A percentile compares a stretch with the other conserved stretches of the same genome.
phyloP scores from a whole-genome alignment of 805 yeast genomes.

The Yamadazyma takamatsuzukensis region DNA sequence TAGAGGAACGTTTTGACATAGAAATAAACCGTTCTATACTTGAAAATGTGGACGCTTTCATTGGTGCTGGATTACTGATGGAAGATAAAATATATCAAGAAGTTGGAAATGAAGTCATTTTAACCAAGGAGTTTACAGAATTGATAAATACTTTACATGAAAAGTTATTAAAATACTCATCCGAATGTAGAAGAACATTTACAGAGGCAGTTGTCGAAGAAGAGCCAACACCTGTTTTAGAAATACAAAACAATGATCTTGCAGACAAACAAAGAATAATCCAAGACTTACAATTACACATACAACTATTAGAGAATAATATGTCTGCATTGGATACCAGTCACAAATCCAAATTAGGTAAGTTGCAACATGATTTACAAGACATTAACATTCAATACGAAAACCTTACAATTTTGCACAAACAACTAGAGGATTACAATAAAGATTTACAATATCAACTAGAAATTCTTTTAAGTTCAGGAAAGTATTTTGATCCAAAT shows the following conservation, averaged over 20 bases:
- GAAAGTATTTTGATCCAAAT: slow-evolving; percentile 6
- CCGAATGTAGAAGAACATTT: too few species aligned
- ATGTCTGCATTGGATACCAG: slow-evolving; percentile 28
- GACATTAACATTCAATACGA: slow-evolving; percentile 15
- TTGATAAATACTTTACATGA: too few species aligned
- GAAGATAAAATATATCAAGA: too few species aligned
- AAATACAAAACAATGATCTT: too few species aligned
- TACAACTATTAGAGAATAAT: slow-evolving; percentile 43
- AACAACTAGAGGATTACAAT: slow-evolving; percentile 13
- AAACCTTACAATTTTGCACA: slow-evolving; percentile 2
- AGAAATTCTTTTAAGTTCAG: slow-evolving; percentile 7
- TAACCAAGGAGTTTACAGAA: too few species aligned
- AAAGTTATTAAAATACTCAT: too few species aligned
- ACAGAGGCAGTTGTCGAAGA: too few species aligned
- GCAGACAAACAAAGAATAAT: slow-evolving; percentile 25
- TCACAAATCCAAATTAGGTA: slow-evolving; percentile 21
- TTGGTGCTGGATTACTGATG: too few species aligned
- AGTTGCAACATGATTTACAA: slow-evolving; percentile 11
- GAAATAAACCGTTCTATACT: too few species aligned
- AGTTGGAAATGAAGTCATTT: too few species aligned
- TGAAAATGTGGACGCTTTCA: too few species aligned
- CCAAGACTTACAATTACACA: slow-evolving; percentile 44
- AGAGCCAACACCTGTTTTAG: too few species aligned
- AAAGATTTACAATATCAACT: slow-evolving; percentile 22
- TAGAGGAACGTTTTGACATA: neutral